Base-by-base conservation (phyloP, 225 moss, liverwort and hornwort species). In the Straminergon stramineum region DNA sequence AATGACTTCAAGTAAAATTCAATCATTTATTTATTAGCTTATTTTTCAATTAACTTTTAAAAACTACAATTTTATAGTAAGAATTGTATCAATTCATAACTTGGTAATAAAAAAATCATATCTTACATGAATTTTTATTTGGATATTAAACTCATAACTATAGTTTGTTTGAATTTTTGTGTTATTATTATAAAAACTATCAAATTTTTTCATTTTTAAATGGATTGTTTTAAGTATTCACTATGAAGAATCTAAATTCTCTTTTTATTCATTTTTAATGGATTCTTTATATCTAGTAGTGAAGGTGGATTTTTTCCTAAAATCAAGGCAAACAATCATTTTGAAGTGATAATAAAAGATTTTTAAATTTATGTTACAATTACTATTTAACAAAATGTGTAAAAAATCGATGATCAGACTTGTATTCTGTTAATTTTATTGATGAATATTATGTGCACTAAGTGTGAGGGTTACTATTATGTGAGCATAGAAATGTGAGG, bases 21-120 rank as follows among this genome's bases (percentile, higher is more conserved):
- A 30, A 31, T 3, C 17, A 7, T 6, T 48, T 18, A 31, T 31
- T 48, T 48, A 48, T 48, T 48, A 48, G 1, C 17, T 75, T 30
- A 75, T 0, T 10, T 18, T 48, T 75, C 18, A 48, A 48, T 7
- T 11, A 6, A 10, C 1, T 73, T 5, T 28, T 28, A 1, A 55
- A 35, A 55, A 15, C 1, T 23, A 55, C 1, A 3, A 21, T 9
- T 34, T 15, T 5, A 53, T 1, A 35, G 0, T 34, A 53, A 35
- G 35, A 35, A 55, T 23, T 23, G 35, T 3, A 55, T 53, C 23
- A 77, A 53, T 9, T 35, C 2, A 1, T 55, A 35, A 55, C 0
- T 15, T 0, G 8, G 0, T 35, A 35, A 55, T 14, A 23, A 77
- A 43, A 32, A 45, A 35, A 9, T 15, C 3, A 9, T 35, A 8